A percentile compares a stretch with the other conserved stretches of the same genome.
phyloP scores from a whole-genome alignment of 2,329 filamentous ascomycete genomes.

The Xylariaceae sp. region DNA sequence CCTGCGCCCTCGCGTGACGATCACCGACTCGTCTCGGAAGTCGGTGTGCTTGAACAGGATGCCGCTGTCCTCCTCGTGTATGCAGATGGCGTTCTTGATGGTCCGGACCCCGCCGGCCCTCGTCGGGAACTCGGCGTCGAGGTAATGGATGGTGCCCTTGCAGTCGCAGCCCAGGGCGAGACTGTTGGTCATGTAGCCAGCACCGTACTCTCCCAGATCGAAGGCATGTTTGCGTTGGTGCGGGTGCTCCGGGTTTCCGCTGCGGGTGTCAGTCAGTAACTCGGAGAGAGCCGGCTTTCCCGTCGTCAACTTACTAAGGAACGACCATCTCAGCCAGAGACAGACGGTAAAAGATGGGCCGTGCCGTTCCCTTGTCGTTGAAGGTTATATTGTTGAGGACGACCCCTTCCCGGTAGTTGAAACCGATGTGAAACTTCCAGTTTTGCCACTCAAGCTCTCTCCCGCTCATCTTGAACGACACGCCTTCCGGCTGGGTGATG shows the following conservation, averaged over 20 bases:
- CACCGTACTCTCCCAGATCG: constrained; percentile 73
- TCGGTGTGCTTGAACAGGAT: constrained; percentile 94
- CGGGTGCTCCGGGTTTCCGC: constrained; percentile 68
- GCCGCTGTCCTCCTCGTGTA: constrained; percentile 87
- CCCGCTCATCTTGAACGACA: constrained; percentile 73
- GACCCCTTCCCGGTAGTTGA: constrained; percentile 90
- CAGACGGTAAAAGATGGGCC: constrained; percentile 80
- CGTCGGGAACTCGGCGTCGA: constrained; percentile 81
- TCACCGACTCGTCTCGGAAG: constrained; percentile 81
- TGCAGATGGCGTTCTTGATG: constrained; percentile 91
- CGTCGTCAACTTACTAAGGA: constrained; percentile 50
- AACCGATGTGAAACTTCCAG: constrained; percentile 87
- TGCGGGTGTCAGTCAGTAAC: constrained; percentile 12
- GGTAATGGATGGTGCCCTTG: constrained; percentile 85
- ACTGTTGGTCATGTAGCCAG: constrained; percentile 77
- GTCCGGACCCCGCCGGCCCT: constrained; percentile 65
- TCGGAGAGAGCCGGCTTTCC: not conserved
- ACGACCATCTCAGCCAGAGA: constrained; percentile 93
- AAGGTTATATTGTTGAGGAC: constrained; percentile 85
- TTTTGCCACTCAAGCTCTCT: constrained; percentile 81
- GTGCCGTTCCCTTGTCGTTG: constrained; percentile 70
- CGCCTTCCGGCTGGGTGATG: constrained; percentile 81
- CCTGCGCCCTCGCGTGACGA: constrained; percentile 79
- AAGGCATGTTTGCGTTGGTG: constrained; percentile 79
- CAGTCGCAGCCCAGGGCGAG: constrained; percentile 74